Evolutionary conservation across 768 basidiomycete species (phyloP).

Genomic region (Tubosaeta sp.): DNA sequence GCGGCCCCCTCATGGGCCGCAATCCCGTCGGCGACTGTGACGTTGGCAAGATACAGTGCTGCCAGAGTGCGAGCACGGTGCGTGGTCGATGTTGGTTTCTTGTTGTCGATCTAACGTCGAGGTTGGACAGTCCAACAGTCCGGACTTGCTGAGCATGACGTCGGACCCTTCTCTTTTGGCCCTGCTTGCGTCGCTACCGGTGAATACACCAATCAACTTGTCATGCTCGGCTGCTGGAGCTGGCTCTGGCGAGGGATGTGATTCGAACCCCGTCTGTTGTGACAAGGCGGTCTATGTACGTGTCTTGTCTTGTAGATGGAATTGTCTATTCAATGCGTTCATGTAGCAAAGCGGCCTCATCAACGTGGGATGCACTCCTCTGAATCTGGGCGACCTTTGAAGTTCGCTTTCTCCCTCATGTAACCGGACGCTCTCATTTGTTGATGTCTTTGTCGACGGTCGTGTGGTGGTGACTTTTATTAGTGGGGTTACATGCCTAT

Average conservation of each 20-base stretch:
- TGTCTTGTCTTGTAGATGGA: background rate
- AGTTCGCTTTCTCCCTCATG: constrained; percentile 20
- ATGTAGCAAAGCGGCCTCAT: constrained; percentile 19
- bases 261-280: constrained; percentile 23
- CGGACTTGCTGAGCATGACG: background rate
- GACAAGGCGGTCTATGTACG: constrained; percentile 15
- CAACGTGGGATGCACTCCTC: constrained; percentile 24
- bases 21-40: constrained; percentile 26
- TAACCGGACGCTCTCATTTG: constrained; percentile 23
- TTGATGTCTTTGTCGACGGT: constrained; percentile 19
- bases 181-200: background rate
- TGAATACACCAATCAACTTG: constrained; percentile 13
- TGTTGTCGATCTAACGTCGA: constrained; percentile 4
- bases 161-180: constrained; percentile 5
- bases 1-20: constrained; percentile 21
- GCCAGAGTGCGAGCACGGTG: constrained; percentile 18
- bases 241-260: constrained; percentile 20
- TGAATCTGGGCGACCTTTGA: constrained; percentile 2
- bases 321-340: background rate
- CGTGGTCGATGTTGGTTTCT: background rate
- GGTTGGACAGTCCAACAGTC: constrained; percentile 9
- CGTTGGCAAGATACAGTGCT: constrained; percentile 19
- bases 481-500: constrained; percentile 1
- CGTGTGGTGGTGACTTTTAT: constrained; percentile 2
- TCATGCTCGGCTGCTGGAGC: constrained; percentile 20